phyloP scores from a whole-genome alignment of 2,329 filamentous ascomycete species.

The Sporothrix protearum region DNA sequence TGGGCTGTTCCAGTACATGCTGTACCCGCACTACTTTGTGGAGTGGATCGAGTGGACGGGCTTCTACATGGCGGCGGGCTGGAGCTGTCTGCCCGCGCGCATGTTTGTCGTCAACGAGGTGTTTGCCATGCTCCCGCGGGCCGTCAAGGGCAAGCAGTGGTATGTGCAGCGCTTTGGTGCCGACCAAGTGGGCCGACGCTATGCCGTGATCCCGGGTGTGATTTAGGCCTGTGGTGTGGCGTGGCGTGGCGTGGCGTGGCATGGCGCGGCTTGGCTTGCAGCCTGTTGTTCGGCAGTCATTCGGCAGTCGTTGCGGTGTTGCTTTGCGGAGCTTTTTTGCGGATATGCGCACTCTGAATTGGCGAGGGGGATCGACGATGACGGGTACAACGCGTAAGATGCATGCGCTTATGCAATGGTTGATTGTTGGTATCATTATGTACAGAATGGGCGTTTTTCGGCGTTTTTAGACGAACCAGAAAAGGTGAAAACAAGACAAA shows the following conservation, averaged over 20 bases:
- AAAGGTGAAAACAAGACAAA: background rate
- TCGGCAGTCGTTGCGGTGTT: background rate
- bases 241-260: no score
- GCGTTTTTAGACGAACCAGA: background rate
- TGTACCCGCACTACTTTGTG: conserved; percentile 91
- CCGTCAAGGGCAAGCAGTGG: conserved; percentile 77
- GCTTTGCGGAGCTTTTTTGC: background rate
- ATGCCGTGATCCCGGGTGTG: conserved; percentile 63
- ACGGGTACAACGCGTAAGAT: background rate
- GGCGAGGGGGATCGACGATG: background rate
- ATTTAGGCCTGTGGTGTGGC: conserved; percentile 29
- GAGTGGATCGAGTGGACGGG: conserved; percentile 97
- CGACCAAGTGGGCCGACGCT: conserved; percentile 70
- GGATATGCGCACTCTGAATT: background rate
- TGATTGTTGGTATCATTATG: background rate
- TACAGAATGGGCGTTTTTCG: background rate
- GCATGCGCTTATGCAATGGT: background rate
- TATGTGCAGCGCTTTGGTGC: conserved; percentile 84
- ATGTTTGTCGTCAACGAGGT: conserved; percentile 84
- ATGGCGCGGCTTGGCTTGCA: no score
- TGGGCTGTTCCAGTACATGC: conserved; percentile 75
- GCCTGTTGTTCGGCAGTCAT: no score
- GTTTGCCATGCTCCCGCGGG: conserved; percentile 83
- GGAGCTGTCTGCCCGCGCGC: conserved; percentile 68
- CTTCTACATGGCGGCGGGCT: conserved; percentile 73